Conservation (phyloP, 148 eudicot species). For the Chenopodium album region DNA sequence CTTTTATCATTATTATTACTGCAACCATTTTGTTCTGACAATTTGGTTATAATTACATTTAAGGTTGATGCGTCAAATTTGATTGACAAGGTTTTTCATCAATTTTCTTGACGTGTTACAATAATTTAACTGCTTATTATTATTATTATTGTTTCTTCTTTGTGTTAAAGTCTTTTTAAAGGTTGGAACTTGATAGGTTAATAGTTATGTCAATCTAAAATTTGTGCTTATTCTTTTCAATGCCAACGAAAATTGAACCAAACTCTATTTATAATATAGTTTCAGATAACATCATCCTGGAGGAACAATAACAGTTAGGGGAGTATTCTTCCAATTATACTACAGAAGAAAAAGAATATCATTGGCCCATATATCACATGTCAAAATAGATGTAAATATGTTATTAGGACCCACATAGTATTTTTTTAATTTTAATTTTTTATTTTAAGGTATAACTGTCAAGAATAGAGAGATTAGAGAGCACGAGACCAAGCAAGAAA, state of each 20-base stretch:
- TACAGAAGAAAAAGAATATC: not conserved
- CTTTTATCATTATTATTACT: not conserved
- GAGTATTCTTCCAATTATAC: not conserved
- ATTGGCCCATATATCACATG: not conserved
- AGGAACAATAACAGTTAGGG: not conserved
- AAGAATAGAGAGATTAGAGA: too few relatives aligned
- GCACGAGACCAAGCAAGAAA: too few relatives aligned
- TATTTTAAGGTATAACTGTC: too few relatives aligned
- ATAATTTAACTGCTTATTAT: constrained; percentile 5
- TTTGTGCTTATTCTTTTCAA: not conserved
- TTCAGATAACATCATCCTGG: not conserved
- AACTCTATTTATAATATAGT: not conserved
- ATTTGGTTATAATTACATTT: constrained; percentile 26
- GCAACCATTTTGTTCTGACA: constrained; percentile 19
- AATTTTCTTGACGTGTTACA: constrained; percentile 1
- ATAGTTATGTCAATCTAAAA: not conserved
- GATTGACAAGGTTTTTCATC: constrained; percentile 28
- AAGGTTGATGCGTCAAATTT: constrained; percentile 37
- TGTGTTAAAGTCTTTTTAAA: too few relatives aligned
- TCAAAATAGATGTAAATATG: not conserved
- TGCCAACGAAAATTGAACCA: not conserved
- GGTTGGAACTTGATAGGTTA: too few relatives aligned
- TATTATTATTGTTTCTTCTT: not conserved
- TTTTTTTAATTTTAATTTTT: not conserved
- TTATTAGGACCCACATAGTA: not conserved